These are phyloP conservation scores for Triadica sebifera DNA, from an alignment of 345 rosid species.

Conservation along the genomic window DNA sequence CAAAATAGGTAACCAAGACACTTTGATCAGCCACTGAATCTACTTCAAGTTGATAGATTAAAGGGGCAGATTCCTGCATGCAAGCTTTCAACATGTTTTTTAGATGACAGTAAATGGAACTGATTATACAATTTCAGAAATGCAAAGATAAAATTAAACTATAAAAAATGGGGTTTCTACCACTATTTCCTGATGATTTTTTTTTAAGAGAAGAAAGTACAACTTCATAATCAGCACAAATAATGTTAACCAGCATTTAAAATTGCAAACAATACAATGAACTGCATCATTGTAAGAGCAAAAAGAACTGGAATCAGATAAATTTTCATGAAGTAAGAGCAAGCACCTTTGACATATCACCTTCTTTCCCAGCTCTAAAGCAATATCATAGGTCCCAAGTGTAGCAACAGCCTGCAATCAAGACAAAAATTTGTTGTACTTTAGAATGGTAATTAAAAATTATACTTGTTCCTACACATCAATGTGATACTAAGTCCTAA, in stretches of 20 bases:
- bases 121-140: background rate
- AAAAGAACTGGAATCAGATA: background rate
- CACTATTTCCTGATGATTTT: background rate
- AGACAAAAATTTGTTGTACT: background rate
- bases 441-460: background rate
- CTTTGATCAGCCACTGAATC: background rate
- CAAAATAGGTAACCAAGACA: background rate
- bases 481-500: background rate
- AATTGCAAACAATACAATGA: background rate
- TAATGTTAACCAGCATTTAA: background rate
- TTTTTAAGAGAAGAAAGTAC: background rate
- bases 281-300: background rate
- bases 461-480: background rate
- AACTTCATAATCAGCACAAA: background rate
- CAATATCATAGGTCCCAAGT: slow-evolving; percentile 86
- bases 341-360: slow-evolving; percentile 80
- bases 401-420: slow-evolving; percentile 70
- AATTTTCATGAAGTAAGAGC: background rate
- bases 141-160: background rate
- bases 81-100: background rate
- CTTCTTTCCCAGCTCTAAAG: slow-evolving; percentile 87
- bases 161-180: background rate
- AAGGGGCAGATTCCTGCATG: background rate
- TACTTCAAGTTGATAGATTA: background rate
- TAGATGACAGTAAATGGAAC: background rate